Base-by-base conservation (phyloP, 352 stramenopile species). In the Pythium folliculosum region DNA sequence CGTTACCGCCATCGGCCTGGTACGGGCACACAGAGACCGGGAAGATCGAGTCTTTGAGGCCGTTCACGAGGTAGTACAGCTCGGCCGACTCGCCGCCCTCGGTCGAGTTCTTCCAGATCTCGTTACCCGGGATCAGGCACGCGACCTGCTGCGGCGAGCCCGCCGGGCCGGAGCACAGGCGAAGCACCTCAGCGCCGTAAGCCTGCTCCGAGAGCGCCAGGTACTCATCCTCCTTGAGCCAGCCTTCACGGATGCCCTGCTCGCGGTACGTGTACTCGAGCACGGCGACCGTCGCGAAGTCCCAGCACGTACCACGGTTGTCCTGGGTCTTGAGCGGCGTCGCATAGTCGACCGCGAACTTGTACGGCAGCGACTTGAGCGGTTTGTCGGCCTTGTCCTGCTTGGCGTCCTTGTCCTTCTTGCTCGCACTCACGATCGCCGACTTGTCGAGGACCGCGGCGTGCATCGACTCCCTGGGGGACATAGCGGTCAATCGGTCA, bases 311-410 rank as follows among this genome's bases (percentile, higher is more conserved):
- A 32, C 82, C 82, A 21, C 80, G 80, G 45, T 86, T 75, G 52
- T 90, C 82, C 56, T 90, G 82, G 19, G 82, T 90, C 77, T 90
- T 89, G 65, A 85, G 69, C 6, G 82, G 82, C 30, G 82, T 90
- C 35, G 86, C 71, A 44, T 75, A 69, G 38, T 81, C 61, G 30
- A 88, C 78, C 13, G 72, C 75, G 53, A 83, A 90, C 77, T 89
- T 90, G 70, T 75, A 63, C 48, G 82, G 82, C 50, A 85, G 67
- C 38, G 60, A 59, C 30, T 35, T 16, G 19, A 68, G 60, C 27
- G 72, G 6, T 10, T 48, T 22, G 35, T 60, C 32, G 8, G 7
- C 12, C 38, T 60, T 38, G 32, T 43, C 17, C 27, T 44, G 16
- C 40, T 53, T 52, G 38, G 52, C 17, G 35, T 62, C 23, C 40